Conservation (phyloP, 805 yeast species). For the Saccharomycopsis guyanensis region DNA sequence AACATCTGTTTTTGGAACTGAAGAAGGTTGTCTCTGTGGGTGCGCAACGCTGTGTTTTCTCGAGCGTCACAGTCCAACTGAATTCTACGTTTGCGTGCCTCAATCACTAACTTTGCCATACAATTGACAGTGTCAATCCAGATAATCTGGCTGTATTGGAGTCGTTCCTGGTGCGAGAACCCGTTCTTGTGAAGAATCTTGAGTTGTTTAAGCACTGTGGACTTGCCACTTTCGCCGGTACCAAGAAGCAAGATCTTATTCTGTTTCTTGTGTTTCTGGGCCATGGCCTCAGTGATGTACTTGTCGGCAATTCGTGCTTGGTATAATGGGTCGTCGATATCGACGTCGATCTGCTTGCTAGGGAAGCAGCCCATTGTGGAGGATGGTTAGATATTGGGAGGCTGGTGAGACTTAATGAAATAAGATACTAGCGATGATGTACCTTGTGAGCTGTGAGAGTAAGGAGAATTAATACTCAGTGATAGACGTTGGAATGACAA, state of each 20-base stretch:
- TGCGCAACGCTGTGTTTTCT: slow-evolving; percentile 39
- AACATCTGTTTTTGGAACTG: slow-evolving; percentile 46
- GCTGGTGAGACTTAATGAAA: no score
- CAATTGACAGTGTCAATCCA: slow-evolving; percentile 89
- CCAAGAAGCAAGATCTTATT: slow-evolving; percentile 76
- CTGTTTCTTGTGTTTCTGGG: slow-evolving; percentile 47
- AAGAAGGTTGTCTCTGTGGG: slow-evolving; percentile 42
- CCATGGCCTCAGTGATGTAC: slow-evolving; percentile 56
- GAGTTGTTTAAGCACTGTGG: slow-evolving; percentile 87
- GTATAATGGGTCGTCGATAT: slow-evolving; percentile 46
- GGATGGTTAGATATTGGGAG: no score
- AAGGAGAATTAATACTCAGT: no score
- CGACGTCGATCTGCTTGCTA: slow-evolving; percentile 35
- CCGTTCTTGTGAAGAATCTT: slow-evolving; percentile 80
- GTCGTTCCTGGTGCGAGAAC: slow-evolving; percentile 69
- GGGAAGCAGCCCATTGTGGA: slow-evolving; percentile 75
- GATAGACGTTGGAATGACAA: no score
- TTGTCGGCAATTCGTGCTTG: slow-evolving; percentile 49
- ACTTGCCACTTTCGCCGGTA: slow-evolving; percentile 92
- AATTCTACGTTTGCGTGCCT: slow-evolving; percentile 61
- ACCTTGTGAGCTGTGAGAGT: no score
- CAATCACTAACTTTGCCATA: slow-evolving; percentile 71
- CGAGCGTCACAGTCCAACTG: slow-evolving; percentile 54
- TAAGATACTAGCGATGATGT: no score
- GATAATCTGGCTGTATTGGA: slow-evolving; percentile 75